Evolutionary conservation across 257 asterid species (phyloP), one percentile per base, ranked within the genome.

Genomic region (Solanum corneliomulleri): DNA sequence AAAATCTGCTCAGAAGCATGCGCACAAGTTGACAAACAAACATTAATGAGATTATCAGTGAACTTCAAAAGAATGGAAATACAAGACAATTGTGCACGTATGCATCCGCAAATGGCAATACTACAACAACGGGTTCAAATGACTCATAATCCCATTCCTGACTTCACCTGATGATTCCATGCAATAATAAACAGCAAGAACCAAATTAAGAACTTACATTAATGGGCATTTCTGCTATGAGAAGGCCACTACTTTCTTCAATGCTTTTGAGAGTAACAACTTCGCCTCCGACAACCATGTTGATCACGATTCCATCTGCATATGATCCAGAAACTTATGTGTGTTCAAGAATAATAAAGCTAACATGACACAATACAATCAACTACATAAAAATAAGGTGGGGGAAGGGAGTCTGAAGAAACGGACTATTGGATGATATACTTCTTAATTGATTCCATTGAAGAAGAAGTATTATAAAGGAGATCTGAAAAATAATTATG

Each of bases 241-340:
- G 87, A 83, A 95, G 91, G 68, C 98, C 96, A 74, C 95, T 93
- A 93, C 89, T 95, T 90, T 95, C 98, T 93, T 97, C 99, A 87
- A 97, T 93, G 93, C 86, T 92, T 93, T 91, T 97, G 88, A 97
- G 98, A 86, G 91, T 87, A 86, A 91, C 94, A 41, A 95, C 98
- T 91, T 97, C 99, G 77, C 99, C 98, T 87, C 98, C 98, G 56
- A 94, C 99, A 86, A 97, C 99, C 98, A 96, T 92, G 93, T 92
- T 97, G 88, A 96, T 93, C 91, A 93, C 96, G 85, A 93, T 92
- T 85, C 99, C 99, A 91, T 97, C 99, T 97, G 91, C 89, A 91
- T 16, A 83, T 86, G 87, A 45, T 86, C 35, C 74, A 86, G 49
- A 86, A 71, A 84, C 75, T 84, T 27, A 42, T 18, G 62, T 84